Evolutionary conservation across 2,329 filamentous ascomycete genomes (phyloP), one percentile per base, ranked within the genome.

Genomic region (Diaporthe amygdali): DNA sequence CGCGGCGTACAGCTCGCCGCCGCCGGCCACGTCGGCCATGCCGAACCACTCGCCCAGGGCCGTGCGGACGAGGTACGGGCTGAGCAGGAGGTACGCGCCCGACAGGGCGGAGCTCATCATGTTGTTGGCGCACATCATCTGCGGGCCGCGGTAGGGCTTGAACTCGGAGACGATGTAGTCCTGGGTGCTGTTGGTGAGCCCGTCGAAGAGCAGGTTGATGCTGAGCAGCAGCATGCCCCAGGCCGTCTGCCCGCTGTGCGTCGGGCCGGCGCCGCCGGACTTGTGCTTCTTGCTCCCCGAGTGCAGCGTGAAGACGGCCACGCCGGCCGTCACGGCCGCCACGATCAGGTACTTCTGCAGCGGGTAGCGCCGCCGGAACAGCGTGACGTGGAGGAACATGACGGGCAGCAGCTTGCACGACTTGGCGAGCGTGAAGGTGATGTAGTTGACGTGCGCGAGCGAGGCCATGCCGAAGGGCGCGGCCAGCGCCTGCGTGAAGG

Each of bases 101-200:
- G 95, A 98, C 70, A 98, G 86, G 56, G 91, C 79, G 4, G 95
- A 96, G 76, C 90, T 92, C 82, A 98, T 93, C 69, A 97, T 85
- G 80, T 98, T 99, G 82, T 98, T 94, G 47, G 96, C 95, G 80
- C 95, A 97, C 96, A 99, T 99, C 96, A 99, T 99, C 88, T 99
- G 96, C 72, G 96, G 95, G 12, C 96, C 96, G 3, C 91, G 90
- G 80, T 96, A 98, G 17, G 92, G 91, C 74, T 90, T 90, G 83
- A 95, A 97, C 8, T 90, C 87, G 74, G 84, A 83, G 81, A 98
- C 98, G 81, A 99, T 94, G 82, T 97, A 92, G 82, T 99, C 96
- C 86, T 99, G 96, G 2, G 96, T 97, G 68, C 93, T 95, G 82
- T 99, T 99, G 71, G 96, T 98, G 68, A 99, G 87, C 74, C 96